A percentile compares a stretch with the other conserved stretches of the same genome.
These are phyloP conservation scores for Physocladia obscura DNA, from an alignment of 192 early-diverging fungal species.

Conservation along the genomic window DNA sequence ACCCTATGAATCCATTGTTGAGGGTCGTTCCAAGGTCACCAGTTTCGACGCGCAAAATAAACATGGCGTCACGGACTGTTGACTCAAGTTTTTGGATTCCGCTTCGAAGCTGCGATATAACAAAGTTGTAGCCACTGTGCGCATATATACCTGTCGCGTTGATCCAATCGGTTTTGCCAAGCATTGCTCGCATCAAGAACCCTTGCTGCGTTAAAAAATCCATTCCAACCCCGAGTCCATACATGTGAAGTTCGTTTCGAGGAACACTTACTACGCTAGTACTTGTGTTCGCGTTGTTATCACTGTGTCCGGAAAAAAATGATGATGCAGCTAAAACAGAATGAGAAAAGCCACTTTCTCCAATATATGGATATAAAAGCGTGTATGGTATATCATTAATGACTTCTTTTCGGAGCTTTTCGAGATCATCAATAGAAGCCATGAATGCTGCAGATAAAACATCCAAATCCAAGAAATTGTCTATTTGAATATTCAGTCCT, in stretches of 20 bases:
- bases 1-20: background rate
- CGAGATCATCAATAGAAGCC: slow-evolving; percentile 5
- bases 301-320: background rate
- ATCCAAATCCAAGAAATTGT: slow-evolving; percentile 17
- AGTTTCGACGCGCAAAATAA: background rate
- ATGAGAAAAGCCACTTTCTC: background rate
- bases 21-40: background rate
- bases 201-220: slow-evolving; percentile 35
- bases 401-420: slow-evolving; percentile 5
- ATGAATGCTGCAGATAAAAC: slow-evolving; percentile 5
- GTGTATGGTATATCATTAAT: background rate
- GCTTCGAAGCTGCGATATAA: background rate
- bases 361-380: slow-evolving; percentile 9
- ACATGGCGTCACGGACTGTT: slow-evolving; percentile 13
- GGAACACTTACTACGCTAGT: background rate
- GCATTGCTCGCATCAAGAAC: slow-evolving; percentile 19
- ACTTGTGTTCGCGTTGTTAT: background rate
- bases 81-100: slow-evolving; percentile 21
- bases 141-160: slow-evolving; percentile 7
- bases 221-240: slow-evolving; percentile 18
- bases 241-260: background rate
- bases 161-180: slow-evolving; percentile 43
- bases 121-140: background rate
- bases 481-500: background rate
- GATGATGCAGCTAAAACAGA: background rate